phyloP scores from a whole-genome alignment of 768 basidiomycete species.

The Porpolomopsis calyptriformis region DNA sequence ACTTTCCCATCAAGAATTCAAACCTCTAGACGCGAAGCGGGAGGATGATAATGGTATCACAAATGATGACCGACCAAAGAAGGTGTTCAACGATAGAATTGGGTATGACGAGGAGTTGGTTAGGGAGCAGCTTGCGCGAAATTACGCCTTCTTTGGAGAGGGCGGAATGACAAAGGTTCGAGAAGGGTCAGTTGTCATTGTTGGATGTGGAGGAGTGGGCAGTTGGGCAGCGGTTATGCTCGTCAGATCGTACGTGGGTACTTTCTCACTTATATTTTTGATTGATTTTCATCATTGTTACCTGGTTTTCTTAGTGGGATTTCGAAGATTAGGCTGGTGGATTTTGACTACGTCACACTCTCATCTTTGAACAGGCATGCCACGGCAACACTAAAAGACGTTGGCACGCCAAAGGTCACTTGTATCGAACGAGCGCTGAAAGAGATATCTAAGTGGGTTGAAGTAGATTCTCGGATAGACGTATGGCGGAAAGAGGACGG shows the following conservation, averaged over 20 bases:
- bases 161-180: conserved; percentile 77
- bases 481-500: conserved; percentile 83
- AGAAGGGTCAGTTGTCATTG: conserved; percentile 65
- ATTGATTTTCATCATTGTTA: background rate
- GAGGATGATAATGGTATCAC: background rate
- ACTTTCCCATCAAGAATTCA: conserved; percentile 25
- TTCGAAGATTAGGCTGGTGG: conserved; percentile 67
- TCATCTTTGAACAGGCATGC: conserved; percentile 94
- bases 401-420: conserved; percentile 86
- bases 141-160: conserved; percentile 91
- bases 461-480: conserved; percentile 75
- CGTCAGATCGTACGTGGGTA: conserved; percentile 62
- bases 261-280: background rate
- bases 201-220: conserved; percentile 95
- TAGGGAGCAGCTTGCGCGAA: conserved; percentile 82
- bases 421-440: conserved; percentile 60
- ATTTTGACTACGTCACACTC: conserved; percentile 94
- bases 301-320: conserved; percentile 42
- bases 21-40: background rate
- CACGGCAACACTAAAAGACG: conserved; percentile 77
- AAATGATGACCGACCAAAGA: background rate
- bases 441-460: conserved; percentile 73
- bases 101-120: conserved; percentile 74
- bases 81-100: conserved; percentile 1
- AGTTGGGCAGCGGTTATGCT: conserved; percentile 95